Conservation (phyloP, 805 yeast genomes). For the Maudiozyma bulderi region DNA sequence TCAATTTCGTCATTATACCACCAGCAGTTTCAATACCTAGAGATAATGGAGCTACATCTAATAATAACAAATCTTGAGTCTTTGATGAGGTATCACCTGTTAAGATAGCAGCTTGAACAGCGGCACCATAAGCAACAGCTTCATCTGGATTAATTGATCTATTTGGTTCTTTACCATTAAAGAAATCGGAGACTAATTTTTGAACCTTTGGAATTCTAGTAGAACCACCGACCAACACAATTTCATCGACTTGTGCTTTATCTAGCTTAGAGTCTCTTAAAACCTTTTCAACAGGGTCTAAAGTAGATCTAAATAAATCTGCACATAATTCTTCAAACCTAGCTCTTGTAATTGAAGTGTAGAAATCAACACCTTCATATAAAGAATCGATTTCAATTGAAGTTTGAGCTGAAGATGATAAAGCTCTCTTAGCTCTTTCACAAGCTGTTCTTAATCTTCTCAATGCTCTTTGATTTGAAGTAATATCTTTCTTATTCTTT, state of each 20-base stretch:
- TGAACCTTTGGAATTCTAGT: conserved; percentile 97
- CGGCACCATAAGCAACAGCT: conserved; percentile 99
- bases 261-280: conserved; percentile 83
- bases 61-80: conserved; percentile 88
- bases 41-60: conserved; percentile 96
- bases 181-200: conserved; percentile 90
- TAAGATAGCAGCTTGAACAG: conserved; percentile 94
- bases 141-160: conserved; percentile 96
- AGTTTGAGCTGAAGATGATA: conserved; percentile 93
- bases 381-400: conserved; percentile 91
- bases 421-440: conserved; percentile 96
- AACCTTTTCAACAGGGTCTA: conserved; percentile 93
- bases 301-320: conserved; percentile 84
- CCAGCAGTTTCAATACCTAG: conserved; percentile 98
- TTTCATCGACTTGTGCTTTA: conserved; percentile 83
- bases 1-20: conserved; percentile 97
- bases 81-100: conserved; percentile 93
- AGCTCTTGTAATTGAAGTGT: conserved; percentile 93
- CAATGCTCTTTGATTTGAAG: conserved; percentile 86
- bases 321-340: conserved; percentile 95
- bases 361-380: conserved; percentile 92
- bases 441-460: conserved; percentile 97
- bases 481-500: conserved; percentile 86
- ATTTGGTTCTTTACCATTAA: conserved; percentile 96
- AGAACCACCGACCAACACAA: conserved; percentile 94